phyloP scores from a whole-genome alignment of 345 rosid species.

The Camelina neglecta region DNA sequence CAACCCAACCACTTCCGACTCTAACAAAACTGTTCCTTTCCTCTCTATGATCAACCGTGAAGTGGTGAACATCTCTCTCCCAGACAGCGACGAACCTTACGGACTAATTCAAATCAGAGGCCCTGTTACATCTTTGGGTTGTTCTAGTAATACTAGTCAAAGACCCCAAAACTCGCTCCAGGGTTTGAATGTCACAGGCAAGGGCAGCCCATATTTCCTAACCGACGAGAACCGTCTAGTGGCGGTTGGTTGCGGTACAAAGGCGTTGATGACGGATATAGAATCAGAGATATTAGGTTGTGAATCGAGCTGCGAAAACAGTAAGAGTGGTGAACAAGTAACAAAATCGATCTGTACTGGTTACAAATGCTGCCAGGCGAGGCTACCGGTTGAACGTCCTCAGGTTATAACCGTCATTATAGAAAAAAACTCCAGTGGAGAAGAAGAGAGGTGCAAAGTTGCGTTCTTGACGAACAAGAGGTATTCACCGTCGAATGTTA shows the following conservation, averaged over 20 bases:
- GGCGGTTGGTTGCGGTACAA: constrained; percentile 45
- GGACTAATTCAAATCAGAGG: constrained; percentile 3
- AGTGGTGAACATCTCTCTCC: constrained; percentile 29
- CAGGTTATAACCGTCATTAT: not conserved
- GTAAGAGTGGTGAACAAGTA: not conserved
- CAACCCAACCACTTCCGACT: not conserved
- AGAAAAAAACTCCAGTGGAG: not conserved
- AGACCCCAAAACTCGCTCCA: not conserved
- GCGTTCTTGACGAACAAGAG: constrained; percentile 14
- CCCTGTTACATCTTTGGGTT: constrained; percentile 24
- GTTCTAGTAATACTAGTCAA: constrained; percentile 22
- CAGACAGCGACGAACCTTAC: not conserved
- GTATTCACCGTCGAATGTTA: not conserved
- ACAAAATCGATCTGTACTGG: constrained; percentile 32
- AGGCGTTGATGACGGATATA: not conserved
- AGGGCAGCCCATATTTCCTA: constrained; percentile 8
- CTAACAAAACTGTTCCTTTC: not conserved
- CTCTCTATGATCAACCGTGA: constrained; percentile 10
- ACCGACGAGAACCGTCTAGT: constrained; percentile 30
- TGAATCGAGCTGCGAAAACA: constrained; percentile 41
- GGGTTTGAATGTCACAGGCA: not conserved
- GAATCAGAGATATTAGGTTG: constrained; percentile 38
- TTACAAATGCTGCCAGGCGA: constrained; percentile 48
- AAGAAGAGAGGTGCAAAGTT: constrained; percentile 5
- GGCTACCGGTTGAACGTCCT: constrained; percentile 23